These are phyloP conservation scores for Balamuthia mandrillaris DNA, from an alignment of 208 protist species.

Conservation along the genomic window DNA sequence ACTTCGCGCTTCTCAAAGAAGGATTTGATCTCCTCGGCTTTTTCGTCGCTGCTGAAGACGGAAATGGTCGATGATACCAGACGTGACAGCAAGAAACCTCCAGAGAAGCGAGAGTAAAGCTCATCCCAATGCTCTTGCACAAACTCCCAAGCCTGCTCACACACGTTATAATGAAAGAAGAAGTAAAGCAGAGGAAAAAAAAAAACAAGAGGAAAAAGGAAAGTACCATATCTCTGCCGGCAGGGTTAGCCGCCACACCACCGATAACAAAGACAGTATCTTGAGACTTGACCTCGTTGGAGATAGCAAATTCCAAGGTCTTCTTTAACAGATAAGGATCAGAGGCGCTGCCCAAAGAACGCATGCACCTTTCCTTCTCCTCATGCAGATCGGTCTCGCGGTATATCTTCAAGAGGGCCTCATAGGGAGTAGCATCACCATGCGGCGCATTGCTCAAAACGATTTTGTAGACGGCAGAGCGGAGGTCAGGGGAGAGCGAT, in stretches of 20 bases:
- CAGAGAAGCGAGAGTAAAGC: background rate
- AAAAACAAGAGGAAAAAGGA: background rate
- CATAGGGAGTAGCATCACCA: background rate
- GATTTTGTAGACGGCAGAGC: conserved; percentile 16
- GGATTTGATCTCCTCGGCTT: conserved; percentile 5
- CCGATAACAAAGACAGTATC: conserved; percentile 45
- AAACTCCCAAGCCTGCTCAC: conserved; percentile 41
- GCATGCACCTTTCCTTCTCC: conserved; percentile 45
- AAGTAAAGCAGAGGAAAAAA: background rate
- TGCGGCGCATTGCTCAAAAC: conserved; percentile 7
- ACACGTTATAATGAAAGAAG: background rate
- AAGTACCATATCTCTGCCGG: background rate
- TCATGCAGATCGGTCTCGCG: conserved; percentile 37
- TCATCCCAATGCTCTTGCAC: conserved; percentile 41
- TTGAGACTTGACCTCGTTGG: conserved; percentile 42
- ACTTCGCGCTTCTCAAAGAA: background rate
- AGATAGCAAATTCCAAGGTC: conserved; percentile 52
- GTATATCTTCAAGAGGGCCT: conserved; percentile 37
- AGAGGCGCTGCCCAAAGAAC: background rate
- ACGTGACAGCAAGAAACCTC: conserved; percentile 13
- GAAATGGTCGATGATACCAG: background rate
- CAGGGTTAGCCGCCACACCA: background rate
- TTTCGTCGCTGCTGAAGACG: conserved; percentile 27
- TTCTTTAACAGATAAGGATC: background rate
- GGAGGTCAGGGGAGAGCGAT: conserved; percentile 41